Percentiles rank a stretch among this genome's conserved stretches.
These are phyloP conservation scores for Lizonia empirigonia DNA, from an alignment of 2,329 filamentous ascomycete genomes.

Conservation along the genomic window DNA sequence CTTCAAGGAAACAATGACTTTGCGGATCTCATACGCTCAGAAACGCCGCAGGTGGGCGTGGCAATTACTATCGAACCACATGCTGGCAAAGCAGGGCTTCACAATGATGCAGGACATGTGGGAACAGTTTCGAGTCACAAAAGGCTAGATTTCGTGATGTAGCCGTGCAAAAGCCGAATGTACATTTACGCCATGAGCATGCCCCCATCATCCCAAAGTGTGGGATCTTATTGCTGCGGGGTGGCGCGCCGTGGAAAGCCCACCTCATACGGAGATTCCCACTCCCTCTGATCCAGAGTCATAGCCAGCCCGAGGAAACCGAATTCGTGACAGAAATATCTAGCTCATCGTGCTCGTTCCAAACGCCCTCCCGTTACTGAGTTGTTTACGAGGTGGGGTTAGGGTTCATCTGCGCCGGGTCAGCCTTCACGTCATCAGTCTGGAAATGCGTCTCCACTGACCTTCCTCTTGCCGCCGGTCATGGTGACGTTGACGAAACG, in stretches of 20 bases:
- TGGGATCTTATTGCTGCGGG: conserved; percentile 38
- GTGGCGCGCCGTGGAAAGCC: conserved; percentile 38
- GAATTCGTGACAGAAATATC: conserved; percentile 44
- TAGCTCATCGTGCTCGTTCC: conserved; percentile 43
- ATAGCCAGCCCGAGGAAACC: conserved; percentile 46
- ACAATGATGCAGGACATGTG: too few relatives aligned
- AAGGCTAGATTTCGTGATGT: conserved; percentile 38
- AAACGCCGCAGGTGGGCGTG: neutral
- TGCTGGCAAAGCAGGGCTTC: too few relatives aligned
- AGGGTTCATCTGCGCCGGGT: conserved; percentile 74
- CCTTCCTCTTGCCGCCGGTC: conserved; percentile 98
- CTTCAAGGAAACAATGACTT: neutral
- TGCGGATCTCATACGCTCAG: neutral
- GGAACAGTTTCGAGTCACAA: conserved; percentile 28
- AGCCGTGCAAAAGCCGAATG: conserved; percentile 45
- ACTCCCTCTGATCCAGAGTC: conserved; percentile 49
- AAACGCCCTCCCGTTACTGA: conserved; percentile 27
- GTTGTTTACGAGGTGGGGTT: conserved; percentile 72
- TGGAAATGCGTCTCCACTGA: conserved; percentile 52
- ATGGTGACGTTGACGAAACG: conserved; percentile 98
- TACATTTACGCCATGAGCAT: conserved; percentile 50
- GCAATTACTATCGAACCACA: too few relatives aligned
- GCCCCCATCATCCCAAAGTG: conserved; percentile 48
- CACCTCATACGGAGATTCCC: conserved; percentile 36
- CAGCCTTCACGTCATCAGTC: conserved; percentile 13